Base-by-base conservation (phyloP, 2,329 filamentous ascomycete species). In the Calonectria ilicicola region DNA sequence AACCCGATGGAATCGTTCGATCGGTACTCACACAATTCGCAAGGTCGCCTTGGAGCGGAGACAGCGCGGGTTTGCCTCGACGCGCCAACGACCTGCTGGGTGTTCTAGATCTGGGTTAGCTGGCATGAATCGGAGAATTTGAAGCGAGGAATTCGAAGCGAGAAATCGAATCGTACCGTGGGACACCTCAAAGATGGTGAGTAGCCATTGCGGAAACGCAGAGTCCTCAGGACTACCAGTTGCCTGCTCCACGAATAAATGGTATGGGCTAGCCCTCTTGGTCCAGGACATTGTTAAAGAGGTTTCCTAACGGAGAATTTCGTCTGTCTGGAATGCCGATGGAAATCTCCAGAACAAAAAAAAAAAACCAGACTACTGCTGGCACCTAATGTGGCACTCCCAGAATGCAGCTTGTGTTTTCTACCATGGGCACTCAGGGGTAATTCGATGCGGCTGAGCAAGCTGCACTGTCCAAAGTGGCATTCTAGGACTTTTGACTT, bases 1-100 rank as follows among this genome's bases (percentile, higher is more conserved):
- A 35, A 35, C 32, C 32, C 32, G 32, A 35, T 35, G 32, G 6
- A 1, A 53, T 32, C 17, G 49, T 32, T 51, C 19, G 53, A 40
- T 26, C 29, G 44, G 42, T 9, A 76, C 80, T 80, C 78, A 81
- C 80, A 82, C 75, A 40, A 82, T 79, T 42, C 80, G 80, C 65
- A 82, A 65, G n/a, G 46, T 75, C 2, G 80, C 80, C 40, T 68
- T 75, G 38, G 70, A 70, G 4, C 49, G 78, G 6, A 82, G 74
- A 65, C 77, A 77, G 32, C 62, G 65, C 26, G 77, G 73, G 23
- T 65, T 77, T 1, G 69, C 68, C 29, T 81, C 77, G 6, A 77
- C 62, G 44, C 76, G 75, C 80, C 80, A 82, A 58, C 70, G 78
- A 27, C 78, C 76, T 65, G 77, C 75, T 42, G 78, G 74, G 12